A percentile compares a stretch with the other conserved stretches of the same genome.
These are phyloP conservation scores for Cladophialophora psammophila DNA, from an alignment of 2,329 filamentous ascomycete species.

Conservation along the genomic window DNA sequence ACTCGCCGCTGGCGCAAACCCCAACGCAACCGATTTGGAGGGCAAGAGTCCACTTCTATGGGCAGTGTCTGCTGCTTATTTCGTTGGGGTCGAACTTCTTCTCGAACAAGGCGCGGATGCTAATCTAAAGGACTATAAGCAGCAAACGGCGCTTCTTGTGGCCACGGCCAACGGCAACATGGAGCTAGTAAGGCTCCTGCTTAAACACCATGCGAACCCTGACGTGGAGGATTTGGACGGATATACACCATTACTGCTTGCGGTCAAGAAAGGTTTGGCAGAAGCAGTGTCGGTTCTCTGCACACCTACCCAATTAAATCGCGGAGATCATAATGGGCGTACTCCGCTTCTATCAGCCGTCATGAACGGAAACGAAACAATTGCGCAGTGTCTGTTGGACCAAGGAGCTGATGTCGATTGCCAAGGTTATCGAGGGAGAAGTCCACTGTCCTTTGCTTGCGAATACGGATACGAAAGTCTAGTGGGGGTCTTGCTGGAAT, in stretches of 20 bases:
- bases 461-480: conserved; percentile 25
- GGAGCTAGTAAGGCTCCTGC: neutral
- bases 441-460: conserved; percentile 30
- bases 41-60: conserved; percentile 4
- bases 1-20: conserved; percentile 1
- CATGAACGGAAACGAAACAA: conserved; percentile 12
- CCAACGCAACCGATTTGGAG: neutral
- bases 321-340: neutral
- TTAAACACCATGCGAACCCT: neutral
- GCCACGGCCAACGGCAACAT: neutral
- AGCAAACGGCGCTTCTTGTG: conserved; percentile 7
- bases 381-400: conserved; percentile 10
- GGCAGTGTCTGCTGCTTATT: neutral
- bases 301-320: neutral
- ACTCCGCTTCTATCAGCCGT: conserved; percentile 11
- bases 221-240: neutral
- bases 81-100: conserved; percentile 4
- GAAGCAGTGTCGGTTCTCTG: neutral
- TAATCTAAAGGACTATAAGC: conserved; percentile 3
- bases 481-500: conserved; percentile 25
- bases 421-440: conserved; percentile 21
- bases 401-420: conserved; percentile 11
- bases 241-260: neutral
- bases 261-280: neutral
- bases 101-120: conserved; percentile 7